Evolutionary conservation across 176 grass and related monocot genomes (phyloP), one percentile per base, ranked within the genome.

Genomic region (Guadua angustifolia): DNA sequence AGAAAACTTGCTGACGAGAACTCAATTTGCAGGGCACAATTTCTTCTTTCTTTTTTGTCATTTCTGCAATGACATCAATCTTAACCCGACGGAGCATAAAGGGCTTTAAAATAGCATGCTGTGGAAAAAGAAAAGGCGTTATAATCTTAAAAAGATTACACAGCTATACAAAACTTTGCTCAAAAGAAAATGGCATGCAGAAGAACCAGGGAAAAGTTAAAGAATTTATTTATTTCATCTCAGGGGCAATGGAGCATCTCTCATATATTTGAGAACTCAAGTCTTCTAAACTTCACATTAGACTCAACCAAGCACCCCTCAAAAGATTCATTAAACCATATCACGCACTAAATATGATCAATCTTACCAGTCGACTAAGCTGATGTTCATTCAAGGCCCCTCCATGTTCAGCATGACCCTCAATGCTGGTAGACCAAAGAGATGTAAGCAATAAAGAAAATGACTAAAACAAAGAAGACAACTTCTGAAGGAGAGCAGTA

Each of bases 351-450:
- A 47, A 65, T 86, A 91, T 36, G 9, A 47, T 7, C 17, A 21
- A 63, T 71, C 92, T 90, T 87, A 98, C 97, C 91, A 99, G 65
- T 89, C 97, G 92, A 92, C 83, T 99, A 74, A 99, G 93, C 42
- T 99, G 97, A 94, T 99, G 97, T 87, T 99, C 97, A 89, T 99
- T 99, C 81, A 99, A 87, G 82, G 97, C 83, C 63, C 97, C 97
- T 88, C 97, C 97, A 84, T 96, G 97, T 87, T 99, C 97, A 79
- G 97, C 97, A 86, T 99, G 97, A 72, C 91, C 92, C 77, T 99
- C 97, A 51, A 99, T 99, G 65, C 97, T 99, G 74, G 61, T 17
- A 89, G 33, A 60, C 11, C 32, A 62, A 72, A 69, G 36, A 83
- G 42, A 89, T 69, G 15, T 87, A 50, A 91, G 69, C 71, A 86